Evolutionary conservation across 345 rosid species (phyloP).

Genomic region (Nasturtium officinale): DNA sequence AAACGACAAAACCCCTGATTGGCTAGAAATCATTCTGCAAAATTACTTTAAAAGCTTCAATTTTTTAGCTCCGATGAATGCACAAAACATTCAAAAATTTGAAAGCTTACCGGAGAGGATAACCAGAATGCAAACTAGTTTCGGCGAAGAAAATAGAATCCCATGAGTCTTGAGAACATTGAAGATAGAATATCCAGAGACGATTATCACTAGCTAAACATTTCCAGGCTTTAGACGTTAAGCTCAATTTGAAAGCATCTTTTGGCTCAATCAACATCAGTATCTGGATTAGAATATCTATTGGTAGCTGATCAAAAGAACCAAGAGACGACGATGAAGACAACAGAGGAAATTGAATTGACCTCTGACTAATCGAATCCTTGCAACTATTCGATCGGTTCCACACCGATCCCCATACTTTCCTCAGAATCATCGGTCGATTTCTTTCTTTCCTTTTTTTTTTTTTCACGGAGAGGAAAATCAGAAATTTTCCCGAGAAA

Average conservation of each 20-base stretch:
- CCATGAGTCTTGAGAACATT: slow-evolving; percentile 48
- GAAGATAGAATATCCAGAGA: slow-evolving; percentile 74
- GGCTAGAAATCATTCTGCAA: slow-evolving; percentile 39
- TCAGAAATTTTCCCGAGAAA: slow-evolving; percentile 26
- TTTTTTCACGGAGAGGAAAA: slow-evolving; percentile 13
- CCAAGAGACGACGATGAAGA: slow-evolving; percentile 60
- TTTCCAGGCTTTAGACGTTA: slow-evolving; percentile 55
- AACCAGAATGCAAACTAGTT: slow-evolving; percentile 58
- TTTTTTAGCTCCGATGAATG: too few relatives aligned
- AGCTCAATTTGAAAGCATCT: slow-evolving; percentile 57
- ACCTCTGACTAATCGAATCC: slow-evolving; percentile 4
- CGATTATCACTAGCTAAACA: slow-evolving; percentile 56
- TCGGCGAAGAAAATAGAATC: slow-evolving; percentile 76
- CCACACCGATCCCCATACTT: slow-evolving; percentile 53
- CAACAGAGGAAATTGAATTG: slow-evolving; percentile 14
- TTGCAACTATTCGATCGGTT: slow-evolving; percentile 34
- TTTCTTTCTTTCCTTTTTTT: too few relatives aligned
- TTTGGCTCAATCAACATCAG: slow-evolving; percentile 62
- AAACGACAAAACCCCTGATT: slow-evolving; percentile 55
- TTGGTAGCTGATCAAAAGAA: slow-evolving; percentile 60
- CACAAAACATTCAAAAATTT: background rate
- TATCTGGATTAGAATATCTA: slow-evolving; percentile 65
- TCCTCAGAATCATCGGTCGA: slow-evolving; percentile 52
- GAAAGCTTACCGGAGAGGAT: slow-evolving; percentile 64
- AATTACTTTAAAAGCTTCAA: background rate